phyloP scores from a whole-genome alignment of 148 eudicot genomes.

The Gaultheria prostrata region DNA sequence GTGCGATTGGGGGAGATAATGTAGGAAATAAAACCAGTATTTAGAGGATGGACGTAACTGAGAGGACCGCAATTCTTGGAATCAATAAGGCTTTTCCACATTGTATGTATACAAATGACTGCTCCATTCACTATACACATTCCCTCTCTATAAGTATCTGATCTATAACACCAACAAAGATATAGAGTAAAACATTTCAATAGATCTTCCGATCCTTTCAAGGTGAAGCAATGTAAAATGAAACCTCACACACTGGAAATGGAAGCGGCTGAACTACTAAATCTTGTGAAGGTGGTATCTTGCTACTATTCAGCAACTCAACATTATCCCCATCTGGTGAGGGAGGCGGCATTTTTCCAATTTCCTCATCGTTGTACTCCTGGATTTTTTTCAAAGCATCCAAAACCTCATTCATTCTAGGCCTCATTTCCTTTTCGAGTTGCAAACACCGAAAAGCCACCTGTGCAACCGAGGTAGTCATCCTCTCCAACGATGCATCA shows the following conservation, averaged over 20 bases:
- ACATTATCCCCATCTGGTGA: slow-evolving; percentile 24
- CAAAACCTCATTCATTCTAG: slow-evolving; percentile 2
- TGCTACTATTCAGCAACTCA: slow-evolving; percentile 23
- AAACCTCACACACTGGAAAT: slow-evolving; percentile 19
- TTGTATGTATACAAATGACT: not conserved
- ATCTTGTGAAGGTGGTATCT: slow-evolving; percentile 24
- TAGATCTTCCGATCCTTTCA: not conserved
- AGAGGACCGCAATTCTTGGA: not conserved
- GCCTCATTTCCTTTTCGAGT: slow-evolving; percentile 1
- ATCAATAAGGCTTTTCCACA: not conserved
- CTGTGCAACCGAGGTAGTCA: slow-evolving; percentile 41
- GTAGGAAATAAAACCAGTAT: slow-evolving; percentile 12
- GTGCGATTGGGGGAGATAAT: slow-evolving; percentile 5
- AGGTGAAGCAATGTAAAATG: not conserved
- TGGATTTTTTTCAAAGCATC: slow-evolving; percentile 7
- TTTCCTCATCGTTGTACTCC: not conserved
- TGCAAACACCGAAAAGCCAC: slow-evolving; percentile 27
- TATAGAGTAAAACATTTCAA: not conserved
- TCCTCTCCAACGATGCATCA: slow-evolving; percentile 21
- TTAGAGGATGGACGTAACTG: not conserved
- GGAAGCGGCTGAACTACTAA: slow-evolving; percentile 20
- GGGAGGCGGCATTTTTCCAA: not conserved
- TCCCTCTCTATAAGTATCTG: not conserved
- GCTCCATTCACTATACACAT: not conserved
- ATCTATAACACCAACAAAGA: not conserved